phyloP scores from a whole-genome alignment of 2,329 filamentous ascomycete genomes.

The Cercospora sojina region DNA sequence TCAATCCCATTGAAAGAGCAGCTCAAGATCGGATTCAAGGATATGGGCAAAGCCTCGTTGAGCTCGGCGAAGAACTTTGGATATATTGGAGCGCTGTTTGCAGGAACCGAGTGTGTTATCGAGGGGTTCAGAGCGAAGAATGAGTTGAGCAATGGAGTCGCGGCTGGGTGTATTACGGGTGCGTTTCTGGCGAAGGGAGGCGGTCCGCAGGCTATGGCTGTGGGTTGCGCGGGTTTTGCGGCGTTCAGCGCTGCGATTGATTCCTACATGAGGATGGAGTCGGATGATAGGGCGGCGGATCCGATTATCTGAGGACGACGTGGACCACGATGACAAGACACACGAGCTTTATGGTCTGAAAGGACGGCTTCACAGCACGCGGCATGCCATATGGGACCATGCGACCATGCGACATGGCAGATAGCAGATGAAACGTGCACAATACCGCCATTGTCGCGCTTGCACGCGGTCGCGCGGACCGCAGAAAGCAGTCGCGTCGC shows the following conservation, averaged over 20 bases:
- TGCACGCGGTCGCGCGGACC: neutral
- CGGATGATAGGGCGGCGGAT: slow-evolving; percentile 38
- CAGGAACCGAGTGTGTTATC: slow-evolving; percentile 92
- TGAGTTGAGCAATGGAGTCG: slow-evolving; percentile 82
- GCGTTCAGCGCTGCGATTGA: slow-evolving; percentile 92
- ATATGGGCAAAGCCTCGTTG: slow-evolving; percentile 85
- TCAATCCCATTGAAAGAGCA: slow-evolving; percentile 79
- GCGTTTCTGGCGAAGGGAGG: slow-evolving; percentile 82
- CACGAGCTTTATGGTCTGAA: neutral
- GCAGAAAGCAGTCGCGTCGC: neutral
- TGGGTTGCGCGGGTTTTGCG: slow-evolving; percentile 91
- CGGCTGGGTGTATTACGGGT: slow-evolving; percentile 86
- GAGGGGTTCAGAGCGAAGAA: slow-evolving; percentile 93
- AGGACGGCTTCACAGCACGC: neutral
- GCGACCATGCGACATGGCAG: neutral
- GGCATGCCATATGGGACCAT: neutral
- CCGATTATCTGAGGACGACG: slow-evolving; percentile 34
- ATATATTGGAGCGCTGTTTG: slow-evolving; percentile 85
- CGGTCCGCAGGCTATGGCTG: slow-evolving; percentile 81
- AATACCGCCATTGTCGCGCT: neutral
- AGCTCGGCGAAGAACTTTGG: slow-evolving; percentile 92
- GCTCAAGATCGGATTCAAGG: slow-evolving; percentile 80
- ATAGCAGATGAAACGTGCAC: neutral
- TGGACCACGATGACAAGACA: neutral
- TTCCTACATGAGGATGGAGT: slow-evolving; percentile 78